These are phyloP conservation scores for Lasiodiplodia sp. DNA, from an alignment of 2,329 filamentous ascomycete species.

Conservation along the genomic window DNA sequence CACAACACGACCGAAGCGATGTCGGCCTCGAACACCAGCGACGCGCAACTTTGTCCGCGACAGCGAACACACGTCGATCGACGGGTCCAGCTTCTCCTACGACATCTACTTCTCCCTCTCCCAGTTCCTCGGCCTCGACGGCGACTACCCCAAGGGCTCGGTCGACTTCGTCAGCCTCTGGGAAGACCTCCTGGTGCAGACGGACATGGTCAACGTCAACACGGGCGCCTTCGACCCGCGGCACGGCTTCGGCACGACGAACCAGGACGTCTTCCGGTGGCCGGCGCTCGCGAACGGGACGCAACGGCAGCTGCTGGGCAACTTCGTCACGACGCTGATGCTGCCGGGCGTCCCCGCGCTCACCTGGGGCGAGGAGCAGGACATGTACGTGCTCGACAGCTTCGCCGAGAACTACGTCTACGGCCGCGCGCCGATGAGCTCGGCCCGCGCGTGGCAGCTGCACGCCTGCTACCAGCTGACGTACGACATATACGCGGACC, in stretches of 20 bases:
- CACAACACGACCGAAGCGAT: not conserved
- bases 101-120: not conserved
- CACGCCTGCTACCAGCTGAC: slow-evolving; percentile 69
- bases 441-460: slow-evolving; percentile 67
- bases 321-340: slow-evolving; percentile 66
- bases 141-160: not conserved
- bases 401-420: slow-evolving; percentile 71
- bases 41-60: not conserved
- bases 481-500: slow-evolving; percentile 64
- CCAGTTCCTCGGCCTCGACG: not conserved
- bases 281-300: slow-evolving; percentile 65
- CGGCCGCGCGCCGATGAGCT: slow-evolving; percentile 68
- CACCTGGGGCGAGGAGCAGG: slow-evolving; percentile 71
- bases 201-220: not conserved
- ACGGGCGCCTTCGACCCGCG: slow-evolving; percentile 66
- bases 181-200: not conserved
- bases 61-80: not conserved
- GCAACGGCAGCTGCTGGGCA: slow-evolving; percentile 63
- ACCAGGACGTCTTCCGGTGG: slow-evolving; percentile 73
- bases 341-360: slow-evolving; percentile 68
- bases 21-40: not conserved
- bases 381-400: slow-evolving; percentile 71
- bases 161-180: not conserved
- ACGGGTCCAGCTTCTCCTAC: not conserved
- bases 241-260: slow-evolving; percentile 69